phyloP scores from a whole-genome alignment of 768 basidiomycete species.

The Cystofilobasidium macerans region DNA sequence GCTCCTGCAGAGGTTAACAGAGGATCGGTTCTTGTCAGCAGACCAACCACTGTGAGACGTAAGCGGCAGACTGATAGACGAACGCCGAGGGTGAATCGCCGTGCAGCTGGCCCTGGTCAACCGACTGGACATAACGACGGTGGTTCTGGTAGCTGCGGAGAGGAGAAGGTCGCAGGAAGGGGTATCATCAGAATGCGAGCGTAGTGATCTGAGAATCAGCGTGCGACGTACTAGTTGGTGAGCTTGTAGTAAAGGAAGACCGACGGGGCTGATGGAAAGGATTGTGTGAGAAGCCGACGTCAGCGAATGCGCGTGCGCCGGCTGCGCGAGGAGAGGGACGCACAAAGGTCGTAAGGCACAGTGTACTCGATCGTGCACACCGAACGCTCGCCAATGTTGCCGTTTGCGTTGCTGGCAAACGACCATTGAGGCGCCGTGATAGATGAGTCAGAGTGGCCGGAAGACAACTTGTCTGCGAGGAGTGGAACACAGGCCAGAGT shows the following conservation, averaged over 20 bases:
- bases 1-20: background rate
- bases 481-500: background rate
- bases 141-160: slow-evolving; percentile 89
- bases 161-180: slow-evolving; percentile 28
- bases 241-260: slow-evolving; percentile 89
- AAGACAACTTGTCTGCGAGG: slow-evolving; percentile 38
- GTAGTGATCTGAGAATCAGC: no score
- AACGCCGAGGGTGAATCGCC: slow-evolving; percentile 50
- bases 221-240: slow-evolving; percentile 35
- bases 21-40: no score
- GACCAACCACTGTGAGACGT: no score
- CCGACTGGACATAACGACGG: slow-evolving; percentile 87
- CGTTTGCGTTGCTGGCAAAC: slow-evolving; percentile 49
- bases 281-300: no score
- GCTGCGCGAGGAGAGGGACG: no score
- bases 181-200: background rate
- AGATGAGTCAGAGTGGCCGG: slow-evolving; percentile 39
- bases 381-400: slow-evolving; percentile 41
- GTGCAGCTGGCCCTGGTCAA: slow-evolving; percentile 71
- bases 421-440: slow-evolving; percentile 58
- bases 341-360: slow-evolving; percentile 59
- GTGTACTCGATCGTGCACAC: slow-evolving; percentile 74
- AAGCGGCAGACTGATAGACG: no score
- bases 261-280: slow-evolving; percentile 41
- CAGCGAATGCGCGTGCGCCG: background rate